Evolutionary conservation across 345 rosid genomes (phyloP).

Genomic region (Gossypium herbaceum): DNA sequence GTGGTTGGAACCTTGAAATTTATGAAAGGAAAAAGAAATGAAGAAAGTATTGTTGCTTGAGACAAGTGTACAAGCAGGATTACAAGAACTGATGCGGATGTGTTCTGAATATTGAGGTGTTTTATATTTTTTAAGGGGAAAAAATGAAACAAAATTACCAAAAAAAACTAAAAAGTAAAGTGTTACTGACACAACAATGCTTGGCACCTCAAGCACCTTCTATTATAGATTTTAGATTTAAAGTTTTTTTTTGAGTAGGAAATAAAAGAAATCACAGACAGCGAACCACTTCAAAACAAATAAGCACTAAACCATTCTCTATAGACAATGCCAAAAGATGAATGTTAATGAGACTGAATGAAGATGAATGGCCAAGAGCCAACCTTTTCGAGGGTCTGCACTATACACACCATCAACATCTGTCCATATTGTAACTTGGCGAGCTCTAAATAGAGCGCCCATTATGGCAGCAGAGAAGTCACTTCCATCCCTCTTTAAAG

Average conservation of each 20-base stretch:
- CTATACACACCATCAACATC: constrained; percentile 99
- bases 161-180: neutral
- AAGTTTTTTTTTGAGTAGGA: neutral
- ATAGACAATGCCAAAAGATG: neutral
- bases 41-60: neutral
- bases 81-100: neutral
- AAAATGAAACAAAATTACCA: neutral
- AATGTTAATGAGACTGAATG: neutral
- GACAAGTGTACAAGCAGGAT: neutral
- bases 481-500: constrained; percentile 98
- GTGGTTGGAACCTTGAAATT: neutral
- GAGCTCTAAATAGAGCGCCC: constrained; percentile 81
- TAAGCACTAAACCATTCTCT: neutral
- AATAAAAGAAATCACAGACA: neutral
- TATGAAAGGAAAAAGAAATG: neutral
- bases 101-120: neutral
- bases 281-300: neutral
- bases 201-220: neutral
- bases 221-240: neutral
- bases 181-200: neutral
- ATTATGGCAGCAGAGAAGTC: constrained; percentile 98
- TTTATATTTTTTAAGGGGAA: neutral
- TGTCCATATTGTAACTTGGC: constrained; percentile 93
- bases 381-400: constrained; percentile 98
- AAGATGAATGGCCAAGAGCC: constrained; percentile 14